A percentile compares a stretch with the other conserved stretches of the same genome.
These are phyloP conservation scores for Neurospora sp. DNA, from an alignment of 495 filamentous ascomycete genomes.

Conservation along the genomic window DNA sequence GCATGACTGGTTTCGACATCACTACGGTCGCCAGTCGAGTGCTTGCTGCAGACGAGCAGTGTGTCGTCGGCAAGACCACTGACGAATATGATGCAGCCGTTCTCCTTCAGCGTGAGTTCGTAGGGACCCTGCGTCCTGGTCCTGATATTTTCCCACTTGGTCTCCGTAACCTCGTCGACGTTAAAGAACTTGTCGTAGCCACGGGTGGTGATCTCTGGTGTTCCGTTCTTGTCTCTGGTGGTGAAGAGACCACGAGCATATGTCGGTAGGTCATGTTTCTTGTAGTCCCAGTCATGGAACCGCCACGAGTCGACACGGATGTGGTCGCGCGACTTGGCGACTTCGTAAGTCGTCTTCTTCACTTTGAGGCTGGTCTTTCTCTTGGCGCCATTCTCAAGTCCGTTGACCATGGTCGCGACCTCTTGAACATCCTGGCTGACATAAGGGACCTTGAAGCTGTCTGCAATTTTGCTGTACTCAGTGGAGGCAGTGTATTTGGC, in stretches of 20 bases:
- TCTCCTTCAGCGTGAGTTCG: conserved; percentile 93
- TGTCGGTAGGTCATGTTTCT: conserved; percentile 69
- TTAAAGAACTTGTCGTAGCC: conserved; percentile 99
- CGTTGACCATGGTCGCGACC: conserved; percentile 46
- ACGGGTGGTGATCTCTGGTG: conserved; percentile 67
- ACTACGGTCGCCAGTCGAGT: conserved; percentile 71
- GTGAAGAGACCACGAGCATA: conserved; percentile 94
- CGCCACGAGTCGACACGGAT: conserved; percentile 81
- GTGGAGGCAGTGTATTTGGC: conserved; percentile 19
- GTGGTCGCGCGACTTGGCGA: conserved; percentile 45
- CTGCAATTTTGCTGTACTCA: conserved; percentile 22
- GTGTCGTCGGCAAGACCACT: conserved; percentile 80
- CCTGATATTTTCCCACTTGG: conserved; percentile 73
- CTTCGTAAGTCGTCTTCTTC: conserved; percentile 64
- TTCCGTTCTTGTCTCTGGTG: conserved; percentile 47
- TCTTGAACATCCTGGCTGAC: conserved; percentile 53
- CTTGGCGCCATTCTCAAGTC: conserved; percentile 48
- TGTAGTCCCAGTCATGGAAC: conserved; percentile 92
- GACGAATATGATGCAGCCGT: conserved; percentile 98
- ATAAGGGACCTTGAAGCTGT: conserved; percentile 36
- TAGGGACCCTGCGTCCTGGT: conserved; percentile 76
- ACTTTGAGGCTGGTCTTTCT: conserved; percentile 45
- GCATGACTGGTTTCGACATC: conserved; percentile 73
- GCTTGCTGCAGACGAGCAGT: conserved; percentile 92
- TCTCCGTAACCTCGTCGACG: conserved; percentile 63